Percentiles rank a stretch among this genome's conserved stretches.
Conservation (phyloP, 441 rosid species). For the Populus trichocarpa region DNA sequence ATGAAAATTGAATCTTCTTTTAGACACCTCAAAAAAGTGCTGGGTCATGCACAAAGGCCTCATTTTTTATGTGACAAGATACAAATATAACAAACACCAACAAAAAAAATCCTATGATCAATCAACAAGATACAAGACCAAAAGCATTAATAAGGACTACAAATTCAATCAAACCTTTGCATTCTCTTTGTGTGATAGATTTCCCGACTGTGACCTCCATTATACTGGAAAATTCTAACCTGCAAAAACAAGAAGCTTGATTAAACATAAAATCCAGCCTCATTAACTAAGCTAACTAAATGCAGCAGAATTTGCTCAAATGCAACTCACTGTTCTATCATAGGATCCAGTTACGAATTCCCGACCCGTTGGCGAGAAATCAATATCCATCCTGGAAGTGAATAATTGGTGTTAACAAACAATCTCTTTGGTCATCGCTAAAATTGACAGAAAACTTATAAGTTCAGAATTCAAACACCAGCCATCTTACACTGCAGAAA, state of each 20-base stretch:
- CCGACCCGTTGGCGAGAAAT: conserved; percentile 95
- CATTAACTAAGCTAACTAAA: background rate
- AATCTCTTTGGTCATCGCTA: background rate
- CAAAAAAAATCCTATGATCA: background rate
- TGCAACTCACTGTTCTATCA: conserved; percentile 75
- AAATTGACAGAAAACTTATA: background rate
- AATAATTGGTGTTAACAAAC: background rate
- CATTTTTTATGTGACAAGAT: background rate
- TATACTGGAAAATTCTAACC: conserved; percentile 82
- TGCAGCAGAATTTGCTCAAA: conserved; percentile 6
- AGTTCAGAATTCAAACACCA: background rate
- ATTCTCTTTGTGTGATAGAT: conserved; percentile 95
- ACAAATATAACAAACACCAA: background rate
- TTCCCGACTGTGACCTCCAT: conserved; percentile 91
- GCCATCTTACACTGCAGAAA: conserved; percentile 91
- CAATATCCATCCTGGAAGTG: conserved; percentile 87
- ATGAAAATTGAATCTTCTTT: background rate
- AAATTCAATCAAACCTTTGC: conserved; percentile 62
- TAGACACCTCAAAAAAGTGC: background rate
- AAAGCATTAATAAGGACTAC: background rate
- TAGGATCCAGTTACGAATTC: conserved; percentile 99
- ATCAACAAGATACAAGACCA: conserved; percentile 2
- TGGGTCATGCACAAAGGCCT: background rate
- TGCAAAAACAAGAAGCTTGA: conserved; percentile 20
- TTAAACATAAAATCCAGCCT: conserved; percentile 4